Evolutionary conservation across 2,329 filamentous ascomycete species (phyloP).

Genomic region (Colletotrichum chlorophyti): DNA sequence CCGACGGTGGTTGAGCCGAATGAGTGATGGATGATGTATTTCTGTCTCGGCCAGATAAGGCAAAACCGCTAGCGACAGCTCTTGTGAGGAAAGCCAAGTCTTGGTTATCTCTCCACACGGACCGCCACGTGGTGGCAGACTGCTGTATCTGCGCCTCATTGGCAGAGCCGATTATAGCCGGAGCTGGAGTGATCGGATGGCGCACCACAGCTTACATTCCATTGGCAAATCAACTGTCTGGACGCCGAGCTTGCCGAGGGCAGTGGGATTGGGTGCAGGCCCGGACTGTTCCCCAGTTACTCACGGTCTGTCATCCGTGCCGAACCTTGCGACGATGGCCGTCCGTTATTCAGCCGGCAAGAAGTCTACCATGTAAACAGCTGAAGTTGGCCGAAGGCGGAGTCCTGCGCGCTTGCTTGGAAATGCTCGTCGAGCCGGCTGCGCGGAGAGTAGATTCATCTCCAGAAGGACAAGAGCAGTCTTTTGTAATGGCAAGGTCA

Average conservation of each 20-base stretch:
- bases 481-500: neutral
- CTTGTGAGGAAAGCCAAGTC: neutral
- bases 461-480: no score
- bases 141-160: no score
- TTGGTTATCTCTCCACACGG: neutral
- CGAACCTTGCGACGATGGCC: no score
- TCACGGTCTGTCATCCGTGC: no score
- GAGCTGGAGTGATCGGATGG: neutral
- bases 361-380: no score
- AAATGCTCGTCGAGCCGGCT: no score
- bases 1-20: neutral
- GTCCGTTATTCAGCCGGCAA: neutral
- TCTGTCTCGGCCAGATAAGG: neutral
- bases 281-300: neutral
- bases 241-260: neutral
- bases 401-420: no score
- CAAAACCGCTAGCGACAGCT: slow-evolving; percentile 2
- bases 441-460: no score
- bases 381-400: neutral
- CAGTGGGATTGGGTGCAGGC: neutral
- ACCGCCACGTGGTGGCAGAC: slow-evolving; percentile 2
- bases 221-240: slow-evolving; percentile 1
- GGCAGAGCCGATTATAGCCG: slow-evolving; percentile 6
- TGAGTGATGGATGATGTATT: slow-evolving; percentile 1
- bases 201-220: neutral